A percentile compares a stretch with the other conserved stretches of the same genome.
These are phyloP conservation scores for Vigna reflexopilosa DNA, from an alignment of 306 rosid genomes.

Conservation along the genomic window DNA sequence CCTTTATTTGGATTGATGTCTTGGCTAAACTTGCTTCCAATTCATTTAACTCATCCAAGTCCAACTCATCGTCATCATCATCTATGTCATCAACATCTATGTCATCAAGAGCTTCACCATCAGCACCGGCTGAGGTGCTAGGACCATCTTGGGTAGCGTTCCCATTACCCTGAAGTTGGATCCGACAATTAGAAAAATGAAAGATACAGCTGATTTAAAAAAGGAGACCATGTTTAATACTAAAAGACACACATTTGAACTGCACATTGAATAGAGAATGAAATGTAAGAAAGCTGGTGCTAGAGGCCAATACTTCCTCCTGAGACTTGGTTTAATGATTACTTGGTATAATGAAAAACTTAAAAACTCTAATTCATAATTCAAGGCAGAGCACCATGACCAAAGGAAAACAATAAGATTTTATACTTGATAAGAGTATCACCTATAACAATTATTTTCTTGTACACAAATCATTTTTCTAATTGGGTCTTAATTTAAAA, in stretches of 20 bases:
- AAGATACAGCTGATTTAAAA: neutral
- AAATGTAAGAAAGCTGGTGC: neutral
- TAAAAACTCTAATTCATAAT: slow-evolving; percentile 22
- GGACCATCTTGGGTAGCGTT: slow-evolving; percentile 48
- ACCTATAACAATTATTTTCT: too few relatives aligned
- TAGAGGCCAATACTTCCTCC: neutral
- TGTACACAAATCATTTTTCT: too few relatives aligned
- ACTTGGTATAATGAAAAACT: neutral
- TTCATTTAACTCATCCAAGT: slow-evolving; percentile 52
- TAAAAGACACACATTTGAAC: neutral
- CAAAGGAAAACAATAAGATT: slow-evolving; percentile 13
- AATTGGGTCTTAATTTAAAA: too few relatives aligned
- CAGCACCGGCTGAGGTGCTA: slow-evolving; percentile 59
- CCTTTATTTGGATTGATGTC: slow-evolving; percentile 70
- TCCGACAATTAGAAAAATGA: slow-evolving; percentile 17
- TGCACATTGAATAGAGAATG: slow-evolving; percentile 1
- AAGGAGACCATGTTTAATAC: neutral
- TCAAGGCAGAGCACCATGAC: slow-evolving; percentile 5
- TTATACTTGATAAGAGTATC: neutral
- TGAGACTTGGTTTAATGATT: neutral
- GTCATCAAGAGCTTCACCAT: slow-evolving; percentile 40
- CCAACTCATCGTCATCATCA: slow-evolving; percentile 68
- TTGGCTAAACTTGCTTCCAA: slow-evolving; percentile 78
- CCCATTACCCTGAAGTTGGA: slow-evolving; percentile 37
- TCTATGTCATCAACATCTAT: slow-evolving; percentile 44